Evolutionary conservation across 1,284 basidiomycete species (phyloP).

Genomic region (Cystobasidium slooffiae): DNA sequence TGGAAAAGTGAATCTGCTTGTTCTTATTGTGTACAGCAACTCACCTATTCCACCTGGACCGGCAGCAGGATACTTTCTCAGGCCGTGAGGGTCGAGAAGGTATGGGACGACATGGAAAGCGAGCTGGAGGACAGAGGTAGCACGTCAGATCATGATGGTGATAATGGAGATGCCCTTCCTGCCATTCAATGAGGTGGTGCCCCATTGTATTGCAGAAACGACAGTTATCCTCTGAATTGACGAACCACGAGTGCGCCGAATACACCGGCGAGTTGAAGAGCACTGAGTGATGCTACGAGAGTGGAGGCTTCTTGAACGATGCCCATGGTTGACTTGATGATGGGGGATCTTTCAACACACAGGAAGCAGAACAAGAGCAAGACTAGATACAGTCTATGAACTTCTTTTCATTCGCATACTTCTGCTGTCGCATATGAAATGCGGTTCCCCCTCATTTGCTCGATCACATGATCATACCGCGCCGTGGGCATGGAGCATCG

Average conservation of each 20-base stretch:
- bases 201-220: not conserved
- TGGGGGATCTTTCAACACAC: not conserved
- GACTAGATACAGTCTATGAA: not conserved
- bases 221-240: not conserved
- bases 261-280: conserved; percentile 25
- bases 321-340: conserved; percentile 18
- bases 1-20: not conserved
- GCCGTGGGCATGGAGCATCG: not conserved
- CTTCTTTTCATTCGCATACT: not conserved
- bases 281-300: conserved; percentile 10
- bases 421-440: too few relatives aligned
- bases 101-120: conserved; percentile 36
- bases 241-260: conserved; percentile 32
- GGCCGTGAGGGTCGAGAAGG: conserved; percentile 33
- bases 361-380: not conserved
- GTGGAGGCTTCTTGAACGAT: conserved; percentile 28
- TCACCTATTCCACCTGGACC: conserved; percentile 8
- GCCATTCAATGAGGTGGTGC: not conserved
- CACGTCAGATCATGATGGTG: conserved; percentile 6
- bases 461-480: conserved; percentile 1
- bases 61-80: conserved; percentile 37
- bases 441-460: not conserved
- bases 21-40: too few relatives aligned
- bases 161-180: too few relatives aligned
- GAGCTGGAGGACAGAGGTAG: conserved; percentile 14